phyloP scores from a whole-genome alignment of 495 filamentous ascomycete species.

The Penicillium bovifimosum region DNA sequence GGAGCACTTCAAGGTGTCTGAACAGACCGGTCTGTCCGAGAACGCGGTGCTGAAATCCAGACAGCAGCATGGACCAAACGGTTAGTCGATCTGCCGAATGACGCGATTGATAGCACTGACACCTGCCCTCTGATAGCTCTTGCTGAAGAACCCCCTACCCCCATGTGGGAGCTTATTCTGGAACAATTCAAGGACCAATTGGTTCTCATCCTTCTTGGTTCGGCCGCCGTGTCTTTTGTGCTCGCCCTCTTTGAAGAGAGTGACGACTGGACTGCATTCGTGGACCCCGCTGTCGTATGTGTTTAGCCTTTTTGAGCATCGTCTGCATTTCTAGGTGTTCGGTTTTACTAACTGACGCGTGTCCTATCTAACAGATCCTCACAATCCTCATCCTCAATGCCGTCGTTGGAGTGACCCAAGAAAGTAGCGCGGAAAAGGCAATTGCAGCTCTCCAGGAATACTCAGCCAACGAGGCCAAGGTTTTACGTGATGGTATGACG shows the following conservation, averaged over 20 bases:
- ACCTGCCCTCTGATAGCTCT: slow-evolving; percentile 55
- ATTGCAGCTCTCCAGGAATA: slow-evolving; percentile 99
- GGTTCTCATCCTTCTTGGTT: slow-evolving; percentile 89
- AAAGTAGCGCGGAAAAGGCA: slow-evolving; percentile 96
- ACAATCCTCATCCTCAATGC: slow-evolving; percentile 97
- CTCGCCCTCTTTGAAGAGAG: slow-evolving; percentile 90
- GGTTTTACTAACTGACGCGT: slow-evolving; percentile 5
- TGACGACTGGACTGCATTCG: slow-evolving; percentile 95
- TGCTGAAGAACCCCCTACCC: slow-evolving; percentile 94
- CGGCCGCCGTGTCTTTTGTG: slow-evolving; percentile 90
- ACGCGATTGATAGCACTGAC: background rate
- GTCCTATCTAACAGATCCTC: slow-evolving; percentile 60
- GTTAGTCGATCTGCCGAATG: slow-evolving; percentile 44
- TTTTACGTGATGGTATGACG: slow-evolving; percentile 70
- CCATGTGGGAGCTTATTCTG: slow-evolving; percentile 89
- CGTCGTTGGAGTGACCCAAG: slow-evolving; percentile 95
- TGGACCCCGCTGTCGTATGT: slow-evolving; percentile 89
- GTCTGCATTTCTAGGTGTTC: background rate
- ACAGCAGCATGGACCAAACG: slow-evolving; percentile 76
- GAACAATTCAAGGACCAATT: slow-evolving; percentile 99
- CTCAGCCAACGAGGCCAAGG: slow-evolving; percentile 95
- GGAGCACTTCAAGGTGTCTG: slow-evolving; percentile 63
- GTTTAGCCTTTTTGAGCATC: background rate
- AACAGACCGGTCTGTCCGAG: slow-evolving; percentile 62
- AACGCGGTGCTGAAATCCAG: slow-evolving; percentile 58